Base-by-base conservation (phyloP, 208 protist species). In the Angomonas ambiguus region DNA sequence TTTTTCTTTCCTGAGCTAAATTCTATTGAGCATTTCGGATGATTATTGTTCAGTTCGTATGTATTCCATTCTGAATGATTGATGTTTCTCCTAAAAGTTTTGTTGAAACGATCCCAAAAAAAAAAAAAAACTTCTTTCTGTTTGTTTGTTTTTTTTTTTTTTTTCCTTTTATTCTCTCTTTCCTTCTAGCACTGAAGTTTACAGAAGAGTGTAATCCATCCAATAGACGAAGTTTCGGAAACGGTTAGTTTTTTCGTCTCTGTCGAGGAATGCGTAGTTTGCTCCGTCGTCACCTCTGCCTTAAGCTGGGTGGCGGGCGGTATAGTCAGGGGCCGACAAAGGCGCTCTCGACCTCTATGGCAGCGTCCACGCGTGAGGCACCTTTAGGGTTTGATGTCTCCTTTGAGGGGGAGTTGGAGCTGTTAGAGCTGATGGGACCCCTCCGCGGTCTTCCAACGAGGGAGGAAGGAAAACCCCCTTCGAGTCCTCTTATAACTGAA, bases 371-470 rank as follows among this genome's bases (percentile, higher is more conserved):
- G 18, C 18, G 16, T 8, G 10, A 13, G 10, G 45, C 13, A 20
- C 45, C 4, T 5, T 53, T n/a, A 5, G 45, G 20, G 20, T 13
- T 53, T 13, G 45, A 53, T 16, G 32, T 48, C 10, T 62, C 58
- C 10, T 62, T 62, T 42, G 58, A 62, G 34, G 58, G 34, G 6
- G 58, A 62, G 34, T 30, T 62, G 16, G 58, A 62, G 10, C 34
- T 62, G 2, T 28, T 62, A 22, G 58, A 62, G 58, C 58, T 62
- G 34, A 34, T 30, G 16, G 38, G 20, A 8, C 58, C 30, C 18
- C 25, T 35, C 1, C 33, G 20, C 2, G 13, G 58, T 5, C 58
- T 38, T 11, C 41, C 41, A 8, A 41, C 20, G 11, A 45, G n/a
- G n/a, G n/a, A n/a, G n/a, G n/a, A n/a, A n/a, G n/a, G n/a, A n/a